phyloP scores from a whole-genome alignment of 176 grass and related monocot genomes.

The Microstegium vimineum region DNA sequence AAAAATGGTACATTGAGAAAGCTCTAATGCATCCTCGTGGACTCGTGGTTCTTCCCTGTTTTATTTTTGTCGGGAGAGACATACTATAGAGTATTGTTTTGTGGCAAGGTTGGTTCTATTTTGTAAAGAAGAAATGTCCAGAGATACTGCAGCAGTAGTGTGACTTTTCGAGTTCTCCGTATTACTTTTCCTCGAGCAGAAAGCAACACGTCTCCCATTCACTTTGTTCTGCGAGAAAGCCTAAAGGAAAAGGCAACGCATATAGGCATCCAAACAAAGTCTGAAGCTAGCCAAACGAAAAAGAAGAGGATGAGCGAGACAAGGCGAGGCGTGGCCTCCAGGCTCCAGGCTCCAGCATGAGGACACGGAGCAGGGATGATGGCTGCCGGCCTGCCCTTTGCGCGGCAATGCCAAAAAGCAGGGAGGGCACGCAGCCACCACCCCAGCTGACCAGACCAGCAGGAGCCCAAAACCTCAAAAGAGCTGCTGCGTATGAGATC shows the following conservation, averaged over 20 bases:
- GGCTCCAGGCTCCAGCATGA: too few relatives aligned
- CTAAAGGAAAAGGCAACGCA: background rate
- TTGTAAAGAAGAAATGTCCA: too few relatives aligned
- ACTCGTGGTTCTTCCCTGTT: background rate
- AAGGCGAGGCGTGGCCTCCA: background rate
- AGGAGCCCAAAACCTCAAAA: conserved; percentile 25
- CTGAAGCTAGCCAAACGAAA: background rate
- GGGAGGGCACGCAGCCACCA: background rate
- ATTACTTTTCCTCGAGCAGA: background rate
- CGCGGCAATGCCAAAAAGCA: conserved; percentile 26
- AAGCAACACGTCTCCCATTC: background rate
- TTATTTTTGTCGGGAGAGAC: background rate
- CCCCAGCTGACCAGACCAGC: background rate
- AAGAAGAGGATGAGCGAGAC: background rate
- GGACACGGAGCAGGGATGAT: background rate
- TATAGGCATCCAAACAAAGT: background rate
- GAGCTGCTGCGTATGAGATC: background rate
- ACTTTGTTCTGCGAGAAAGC: background rate
- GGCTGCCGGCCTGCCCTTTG: conserved; percentile 12
- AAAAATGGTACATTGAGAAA: too few relatives aligned
- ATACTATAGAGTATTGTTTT: too few relatives aligned
- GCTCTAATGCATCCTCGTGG: background rate
- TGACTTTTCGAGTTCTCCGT: background rate
- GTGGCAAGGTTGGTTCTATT: background rate
- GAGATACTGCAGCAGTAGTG: too few relatives aligned